Base-by-base conservation (phyloP, 164 flowering plant species). In the Berberis vulgaris region DNA sequence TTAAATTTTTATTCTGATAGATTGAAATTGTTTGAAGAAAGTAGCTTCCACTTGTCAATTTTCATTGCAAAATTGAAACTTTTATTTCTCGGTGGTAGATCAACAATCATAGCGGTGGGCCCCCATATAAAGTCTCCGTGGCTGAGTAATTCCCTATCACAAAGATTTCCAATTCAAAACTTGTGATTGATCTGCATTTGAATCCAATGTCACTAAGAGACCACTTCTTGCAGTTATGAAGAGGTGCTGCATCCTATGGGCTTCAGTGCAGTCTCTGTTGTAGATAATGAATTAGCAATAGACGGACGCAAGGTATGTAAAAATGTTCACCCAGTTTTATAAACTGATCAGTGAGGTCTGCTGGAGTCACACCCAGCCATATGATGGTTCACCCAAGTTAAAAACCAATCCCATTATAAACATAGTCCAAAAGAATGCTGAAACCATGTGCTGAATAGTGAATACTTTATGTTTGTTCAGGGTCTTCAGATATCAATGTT, bases 51-150 rank as follows among this genome's bases (percentile, higher is more conserved):
- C n/a, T 65, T 26, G 10, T 43, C 39, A 56, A 50, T 6, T 47
- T 7, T 42, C 43, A 4, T 38, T 59, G 4, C 43, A 7, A 10
- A 7, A 65, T 47, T 53, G 26, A 45, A 60, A 10, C 54, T 38
- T 3, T 52, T 54, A 42, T 10, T n/a, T 70, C 49, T 43, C 43
- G 57, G 54, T 75, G 70, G 71, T 90, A 90, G 95, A 72, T 84
- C 10, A 62, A 71, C 54, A 86, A 86, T 74, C 90, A 79, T 65
- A 69, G 68, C 60, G 95, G 87, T 65, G 92, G 89, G 59, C 95
- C 97, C 8, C 95, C 97, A 10, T 87, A 81, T 60, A 81, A 71
- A 81, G 87, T 78, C 71, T 80, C 95, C 13, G 73, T 84, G 61
- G 60, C 84, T 1, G 86, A 81, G 97, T 90, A 84, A 77, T 62